These are phyloP conservation scores for Ophiocordyceps camponoti-saundersi DNA, from an alignment of 2,329 filamentous ascomycete genomes.

Conservation along the genomic window DNA sequence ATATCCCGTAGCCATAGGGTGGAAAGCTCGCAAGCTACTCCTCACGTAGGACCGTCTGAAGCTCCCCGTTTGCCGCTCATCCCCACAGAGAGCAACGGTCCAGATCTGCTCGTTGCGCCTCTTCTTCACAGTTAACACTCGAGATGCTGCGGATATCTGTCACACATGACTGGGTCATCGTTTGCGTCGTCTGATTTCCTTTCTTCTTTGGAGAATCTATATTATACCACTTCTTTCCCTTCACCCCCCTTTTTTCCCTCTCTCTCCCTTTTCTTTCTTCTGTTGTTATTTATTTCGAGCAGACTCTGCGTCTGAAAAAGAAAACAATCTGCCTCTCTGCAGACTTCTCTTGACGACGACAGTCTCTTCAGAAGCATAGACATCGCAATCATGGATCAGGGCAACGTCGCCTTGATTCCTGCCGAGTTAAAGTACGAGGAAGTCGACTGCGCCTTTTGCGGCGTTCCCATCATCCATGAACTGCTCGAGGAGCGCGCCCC, in stretches of 20 bases:
- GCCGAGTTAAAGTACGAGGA: background rate
- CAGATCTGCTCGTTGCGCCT: too few relatives aligned
- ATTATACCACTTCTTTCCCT: background rate
- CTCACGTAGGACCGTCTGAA: too few relatives aligned
- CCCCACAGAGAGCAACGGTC: background rate
- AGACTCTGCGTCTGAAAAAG: background rate
- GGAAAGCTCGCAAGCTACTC: too few relatives aligned
- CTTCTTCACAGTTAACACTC: background rate
- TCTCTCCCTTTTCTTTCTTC: background rate
- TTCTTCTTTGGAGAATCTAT: background rate
- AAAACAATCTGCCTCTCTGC: background rate
- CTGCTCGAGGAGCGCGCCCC: background rate
- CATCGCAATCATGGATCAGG: background rate
- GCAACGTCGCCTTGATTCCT: background rate
- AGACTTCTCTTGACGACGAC: too few relatives aligned
- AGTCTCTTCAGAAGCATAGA: background rate
- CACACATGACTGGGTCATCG: background rate
- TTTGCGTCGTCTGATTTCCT: background rate
- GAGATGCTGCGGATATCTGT: background rate
- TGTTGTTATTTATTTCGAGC: background rate
- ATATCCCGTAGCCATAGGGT: too few relatives aligned
- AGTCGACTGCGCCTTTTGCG: background rate
- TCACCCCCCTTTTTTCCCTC: too few relatives aligned
- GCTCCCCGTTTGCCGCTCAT: background rate
- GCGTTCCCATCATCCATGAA: background rate